A percentile compares a stretch with the other conserved stretches of the same genome.
phyloP scores from a whole-genome alignment of 2,329 filamentous ascomycete species.

The Cladophialophora immunda region DNA sequence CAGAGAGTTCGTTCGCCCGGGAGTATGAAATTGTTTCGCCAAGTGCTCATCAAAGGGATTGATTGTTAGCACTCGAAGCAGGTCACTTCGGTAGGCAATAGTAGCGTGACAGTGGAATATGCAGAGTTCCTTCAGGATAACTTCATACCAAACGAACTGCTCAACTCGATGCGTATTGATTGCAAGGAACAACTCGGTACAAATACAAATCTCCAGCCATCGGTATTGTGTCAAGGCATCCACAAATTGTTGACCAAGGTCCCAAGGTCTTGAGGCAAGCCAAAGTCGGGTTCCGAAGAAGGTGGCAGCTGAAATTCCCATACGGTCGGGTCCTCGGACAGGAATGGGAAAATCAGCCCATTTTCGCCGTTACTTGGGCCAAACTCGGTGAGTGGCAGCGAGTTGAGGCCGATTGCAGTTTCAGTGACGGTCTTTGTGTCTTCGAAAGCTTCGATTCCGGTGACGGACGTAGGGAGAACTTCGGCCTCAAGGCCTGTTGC shows the following conservation, averaged over 20 bases:
- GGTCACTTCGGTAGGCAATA: not conserved
- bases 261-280: slow-evolving; percentile 10
- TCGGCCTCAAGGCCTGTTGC: not conserved
- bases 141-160: not conserved
- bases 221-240: not conserved
- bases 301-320: slow-evolving; percentile 15
- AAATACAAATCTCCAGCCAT: not conserved
- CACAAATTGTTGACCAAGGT: slow-evolving; percentile 8
- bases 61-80: not conserved
- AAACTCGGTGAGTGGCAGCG: not conserved
- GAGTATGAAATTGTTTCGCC: not conserved
- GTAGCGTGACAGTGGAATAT: not conserved
- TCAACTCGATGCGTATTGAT: not conserved
- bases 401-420: not conserved
- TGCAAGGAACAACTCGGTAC: not conserved
- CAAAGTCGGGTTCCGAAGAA: slow-evolving; percentile 15
- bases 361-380: not conserved
- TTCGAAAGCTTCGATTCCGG: not conserved
- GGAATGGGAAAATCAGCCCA: not conserved
- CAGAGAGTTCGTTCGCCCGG: not conserved
- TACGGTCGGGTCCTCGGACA: not conserved
- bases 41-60: not conserved
- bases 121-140: not conserved
- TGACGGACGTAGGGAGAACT: not conserved
- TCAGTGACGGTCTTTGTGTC: not conserved